Evolutionary conservation across 257 asterid species (phyloP), one percentile per base, ranked within the genome.

Genomic region (Plantago elongata): DNA sequence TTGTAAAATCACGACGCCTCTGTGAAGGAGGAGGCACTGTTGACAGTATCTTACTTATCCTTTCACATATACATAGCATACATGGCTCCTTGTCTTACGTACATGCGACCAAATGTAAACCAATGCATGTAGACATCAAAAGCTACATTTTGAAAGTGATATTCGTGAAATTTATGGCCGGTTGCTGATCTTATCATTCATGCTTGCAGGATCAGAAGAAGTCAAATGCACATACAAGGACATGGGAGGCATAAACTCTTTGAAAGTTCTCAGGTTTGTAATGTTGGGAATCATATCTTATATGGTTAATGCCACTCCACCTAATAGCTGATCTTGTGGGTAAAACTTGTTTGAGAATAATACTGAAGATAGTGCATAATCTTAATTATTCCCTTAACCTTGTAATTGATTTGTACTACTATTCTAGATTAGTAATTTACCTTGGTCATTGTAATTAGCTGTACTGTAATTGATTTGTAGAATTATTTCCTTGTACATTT

Each of bases 1-100:
- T 58, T 64, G 60, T 45, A 44, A 45, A 61, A 55, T 51, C 56
- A 50, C 73, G 67, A 45, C 76, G 74, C 76, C 72, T 82, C 73
- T 67, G 16, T 69, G 66, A n/a, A 43, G 69, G 77, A 76, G 75
- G 78, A 76, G 88, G 61, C 85, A 74, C 70, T 51, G 72, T 69
- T 72, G 80, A 74, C 71, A 51, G 68, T 60, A 13, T 72, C 67
- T 37, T 57, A 30, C 66, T 37, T 74, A 46, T 71, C 76, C 74
- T 68, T 78, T 66, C 69, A 70, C 69, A 72, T 58, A 45, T 15
- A 67, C 62, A 76, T 62, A 64, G 54, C 15, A 46, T 55, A 61
- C 69, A 68, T 75, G 71, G 60, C 68, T 70, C 48, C 54, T 67
- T 50, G 38, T 45, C 61, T 62, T 52, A 43, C 62, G 46, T 15